A percentile compares a stretch with the other conserved stretches of the same genome.
Conservation (phyloP, 2,329 filamentous ascomycete genomes). For the Tolypocladium capitatum region DNA sequence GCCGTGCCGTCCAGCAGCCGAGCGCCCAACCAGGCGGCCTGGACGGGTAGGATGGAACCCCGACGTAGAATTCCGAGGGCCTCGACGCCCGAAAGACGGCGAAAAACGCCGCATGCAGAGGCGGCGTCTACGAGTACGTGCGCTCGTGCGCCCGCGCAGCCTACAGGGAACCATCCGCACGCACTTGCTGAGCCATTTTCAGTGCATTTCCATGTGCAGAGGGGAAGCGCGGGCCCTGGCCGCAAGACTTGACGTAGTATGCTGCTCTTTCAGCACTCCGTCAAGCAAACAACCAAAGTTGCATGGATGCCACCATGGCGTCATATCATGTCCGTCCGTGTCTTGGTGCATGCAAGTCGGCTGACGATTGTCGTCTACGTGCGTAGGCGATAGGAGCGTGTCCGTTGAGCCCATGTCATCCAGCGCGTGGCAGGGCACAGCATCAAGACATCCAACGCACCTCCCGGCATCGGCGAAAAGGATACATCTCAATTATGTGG, state of each 20-base stretch:
- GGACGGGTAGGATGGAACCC: not conserved
- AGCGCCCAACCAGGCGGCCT: not conserved
- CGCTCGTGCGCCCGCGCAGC: not conserved
- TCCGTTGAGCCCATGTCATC: not conserved
- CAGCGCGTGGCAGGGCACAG: not conserved
- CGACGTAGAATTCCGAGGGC: not conserved
- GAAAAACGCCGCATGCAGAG: not conserved
- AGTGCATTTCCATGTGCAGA: not conserved
- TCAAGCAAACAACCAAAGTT: not conserved
- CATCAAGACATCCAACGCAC: not conserved
- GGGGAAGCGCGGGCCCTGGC: not conserved
- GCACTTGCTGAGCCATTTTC: not conserved
- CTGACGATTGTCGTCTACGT: not conserved
- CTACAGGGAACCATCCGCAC: not conserved
- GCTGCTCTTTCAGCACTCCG: not conserved
- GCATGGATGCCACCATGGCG: not conserved
- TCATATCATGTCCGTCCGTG: not conserved
- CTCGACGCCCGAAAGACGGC: not conserved
- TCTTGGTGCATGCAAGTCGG: not conserved
- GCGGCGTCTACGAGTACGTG: no score
- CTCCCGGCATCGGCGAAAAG: not conserved
- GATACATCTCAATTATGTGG: conserved; percentile 28
- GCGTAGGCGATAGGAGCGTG: not conserved
- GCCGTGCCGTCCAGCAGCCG: not conserved
- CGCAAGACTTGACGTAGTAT: not conserved